phyloP scores from a whole-genome alignment of 345 rosid genomes.

The Boechera stricta region DNA sequence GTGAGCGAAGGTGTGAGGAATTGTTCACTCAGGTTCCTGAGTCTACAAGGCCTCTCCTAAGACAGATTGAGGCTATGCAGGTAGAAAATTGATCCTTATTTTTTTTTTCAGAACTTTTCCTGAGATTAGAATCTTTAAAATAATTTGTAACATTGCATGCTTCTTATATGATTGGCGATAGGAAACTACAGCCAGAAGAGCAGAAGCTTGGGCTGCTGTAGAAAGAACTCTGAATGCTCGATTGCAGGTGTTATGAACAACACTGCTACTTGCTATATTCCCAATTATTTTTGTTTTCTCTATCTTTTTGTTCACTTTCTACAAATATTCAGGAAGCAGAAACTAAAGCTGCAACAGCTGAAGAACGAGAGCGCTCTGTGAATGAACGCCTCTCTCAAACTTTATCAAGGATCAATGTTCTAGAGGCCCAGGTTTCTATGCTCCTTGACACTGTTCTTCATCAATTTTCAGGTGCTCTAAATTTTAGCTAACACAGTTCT shows the following conservation, averaged over 20 bases:
- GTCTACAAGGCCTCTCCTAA: constrained; percentile 94
- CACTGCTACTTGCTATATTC: constrained; percentile 27
- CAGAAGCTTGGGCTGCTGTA: constrained; percentile 98
- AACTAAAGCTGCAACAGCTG: constrained; percentile 87
- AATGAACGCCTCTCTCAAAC: constrained; percentile 97
- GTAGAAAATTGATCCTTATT: constrained; percentile 46
- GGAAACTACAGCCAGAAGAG: constrained; percentile 92
- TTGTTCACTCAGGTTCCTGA: constrained; percentile 97
- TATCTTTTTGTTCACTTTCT: constrained; percentile 23
- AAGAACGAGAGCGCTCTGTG: constrained; percentile 90
- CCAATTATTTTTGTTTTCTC: not conserved
- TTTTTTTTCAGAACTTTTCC: constrained; percentile 13
- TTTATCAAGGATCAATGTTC: constrained; percentile 91
- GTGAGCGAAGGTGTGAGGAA: constrained; percentile 99
- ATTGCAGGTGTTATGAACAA: constrained; percentile 68
- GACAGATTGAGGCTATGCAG: constrained; percentile 99
- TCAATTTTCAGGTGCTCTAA: constrained; percentile 22
- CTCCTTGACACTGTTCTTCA: constrained; percentile 30
- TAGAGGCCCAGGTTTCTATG: constrained; percentile 88
- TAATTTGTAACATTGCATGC: constrained; percentile 20
- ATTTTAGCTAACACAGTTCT: constrained; percentile 43
- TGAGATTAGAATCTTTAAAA: constrained; percentile 7
- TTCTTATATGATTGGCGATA: constrained; percentile 46
- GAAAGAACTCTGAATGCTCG: constrained; percentile 90
- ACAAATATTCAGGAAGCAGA: constrained; percentile 79